Percentiles rank a stretch among this genome's conserved stretches.
Conservation (phyloP, 2,329 filamentous ascomycete species). For the Fusarium subglutinans region DNA sequence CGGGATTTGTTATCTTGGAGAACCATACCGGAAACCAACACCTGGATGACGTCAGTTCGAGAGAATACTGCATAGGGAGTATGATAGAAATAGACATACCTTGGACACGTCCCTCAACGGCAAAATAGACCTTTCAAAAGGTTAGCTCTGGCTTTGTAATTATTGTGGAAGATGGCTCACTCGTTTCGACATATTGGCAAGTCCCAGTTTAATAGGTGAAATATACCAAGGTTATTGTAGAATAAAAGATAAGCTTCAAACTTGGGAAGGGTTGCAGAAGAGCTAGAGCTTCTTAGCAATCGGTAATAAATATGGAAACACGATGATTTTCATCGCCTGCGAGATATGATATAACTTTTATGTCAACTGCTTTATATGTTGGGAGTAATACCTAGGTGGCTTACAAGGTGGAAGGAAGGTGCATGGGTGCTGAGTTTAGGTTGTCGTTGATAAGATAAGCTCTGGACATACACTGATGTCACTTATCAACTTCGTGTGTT, state of each 20-base stretch:
- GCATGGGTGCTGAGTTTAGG: background rate
- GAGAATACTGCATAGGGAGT: background rate
- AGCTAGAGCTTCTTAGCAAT: background rate
- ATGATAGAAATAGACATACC: slow-evolving; percentile 55
- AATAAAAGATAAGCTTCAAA: background rate
- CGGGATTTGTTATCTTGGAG: background rate
- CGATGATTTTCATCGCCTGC: background rate
- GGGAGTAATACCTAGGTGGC: background rate
- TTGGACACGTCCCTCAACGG: slow-evolving; percentile 76
- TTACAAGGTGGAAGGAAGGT: background rate
- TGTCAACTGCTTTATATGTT: slow-evolving; percentile 2
- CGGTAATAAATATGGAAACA: background rate
- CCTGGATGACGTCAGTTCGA: slow-evolving; percentile 53
- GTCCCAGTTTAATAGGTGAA: background rate
- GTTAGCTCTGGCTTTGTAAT: background rate
- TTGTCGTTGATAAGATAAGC: slow-evolving; percentile 32
- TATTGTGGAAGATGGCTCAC: slow-evolving; percentile 35
- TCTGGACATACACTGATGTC: slow-evolving; percentile 22
- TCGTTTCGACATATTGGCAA: slow-evolving; percentile 47
- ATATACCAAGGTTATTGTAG: background rate
- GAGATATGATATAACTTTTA: background rate
- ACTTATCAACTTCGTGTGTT: background rate
- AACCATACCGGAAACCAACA: slow-evolving; percentile 62
- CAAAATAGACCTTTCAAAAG: slow-evolving; percentile 64
- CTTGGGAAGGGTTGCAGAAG: background rate